A percentile compares a stretch with the other conserved stretches of the same genome.
phyloP scores from a whole-genome alignment of 805 yeast species.

The Wickerhamiella vanderwaltii region DNA sequence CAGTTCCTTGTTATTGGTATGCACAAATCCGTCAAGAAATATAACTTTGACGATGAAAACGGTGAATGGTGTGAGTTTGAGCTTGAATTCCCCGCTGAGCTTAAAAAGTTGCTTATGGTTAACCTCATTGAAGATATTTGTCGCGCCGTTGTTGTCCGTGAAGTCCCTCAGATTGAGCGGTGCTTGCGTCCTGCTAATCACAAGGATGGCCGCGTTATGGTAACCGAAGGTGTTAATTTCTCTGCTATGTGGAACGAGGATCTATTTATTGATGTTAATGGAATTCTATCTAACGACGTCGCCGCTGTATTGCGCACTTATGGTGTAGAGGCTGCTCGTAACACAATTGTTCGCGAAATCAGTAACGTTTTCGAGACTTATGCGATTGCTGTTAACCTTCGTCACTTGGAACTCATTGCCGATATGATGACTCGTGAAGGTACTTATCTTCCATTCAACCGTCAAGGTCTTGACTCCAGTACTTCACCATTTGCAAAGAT shows the following conservation, averaged over 20 bases:
- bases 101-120: conserved; percentile 92
- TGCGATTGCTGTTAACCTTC: conserved; percentile 82
- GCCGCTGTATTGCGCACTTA: conserved; percentile 80
- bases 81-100: conserved; percentile 67
- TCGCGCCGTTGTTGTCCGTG: conserved; percentile 81
- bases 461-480: conserved; percentile 94
- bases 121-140: conserved; percentile 90
- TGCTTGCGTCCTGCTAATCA: conserved; percentile 73
- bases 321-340: conserved; percentile 98
- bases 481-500: conserved; percentile 96
- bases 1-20: conserved; percentile 68
- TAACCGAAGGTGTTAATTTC: conserved; percentile 98
- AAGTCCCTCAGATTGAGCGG: conserved; percentile 81
- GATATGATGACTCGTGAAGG: conserved; percentile 99
- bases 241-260: conserved; percentile 97
- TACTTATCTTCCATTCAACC: conserved; percentile 86
- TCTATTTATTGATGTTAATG: conserved; percentile 80
- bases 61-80: conserved; percentile 93
- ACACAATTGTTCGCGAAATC: conserved; percentile 91
- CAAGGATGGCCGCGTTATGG: conserved; percentile 59
- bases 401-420: conserved; percentile 94
- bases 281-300: conserved; percentile 83
- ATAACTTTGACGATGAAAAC: conserved; percentile 75
- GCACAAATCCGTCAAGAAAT: conserved; percentile 61
- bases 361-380: conserved; percentile 91